Evolutionary conservation across 768 basidiomycete species (phyloP), one percentile per base, ranked within the genome.

Genomic region (Aureoboletus auriporus): DNA sequence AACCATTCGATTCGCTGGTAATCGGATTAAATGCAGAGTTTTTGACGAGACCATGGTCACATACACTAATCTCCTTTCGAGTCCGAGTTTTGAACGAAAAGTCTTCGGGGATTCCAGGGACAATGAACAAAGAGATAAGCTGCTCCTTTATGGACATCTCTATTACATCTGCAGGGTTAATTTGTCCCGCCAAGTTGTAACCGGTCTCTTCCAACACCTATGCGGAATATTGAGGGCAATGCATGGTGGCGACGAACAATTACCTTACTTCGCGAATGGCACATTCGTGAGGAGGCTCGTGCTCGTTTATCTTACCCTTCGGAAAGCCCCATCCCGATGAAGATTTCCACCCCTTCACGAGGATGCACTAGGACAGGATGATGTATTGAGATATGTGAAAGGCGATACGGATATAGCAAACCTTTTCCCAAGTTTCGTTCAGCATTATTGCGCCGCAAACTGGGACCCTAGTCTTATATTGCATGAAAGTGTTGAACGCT

Each of bases 271-370:
- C 96, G 66, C 96, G 83, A 46, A 89, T 77, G 3, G 95, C 96
- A 68, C 96, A 99, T 46, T 76, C 78, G 42, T 79, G 77, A 47
- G 84, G 79, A 8, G 86, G 82, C 65, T 99, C 96, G 51, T 88
- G 80, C 65, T 94, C 86, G 60, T 99, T 99, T 67, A 98, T 98
- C 71, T 99, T 99, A n/a, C 96, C 96, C 65, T 95, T 90, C 7
- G 96, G 96, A 68, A 98, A 99, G n/a, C 92, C 88, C 96, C 96
- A 99, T 7, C 93, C 91, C 2, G 96, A 89, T 16, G 86, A 89
- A 31, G 91, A 83, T 68, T 96, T 97, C 92, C 92, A 98, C 7
- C 96, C 96, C 69, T 96, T 93, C 50, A 99, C 96, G 51, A 99
- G 79, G n/a, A 99, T 76, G 62, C 91, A 93, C 94, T 97, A 43